Evolutionary conservation across 345 rosid genomes (phyloP).

Genomic region (Carallia pectinifolia): DNA sequence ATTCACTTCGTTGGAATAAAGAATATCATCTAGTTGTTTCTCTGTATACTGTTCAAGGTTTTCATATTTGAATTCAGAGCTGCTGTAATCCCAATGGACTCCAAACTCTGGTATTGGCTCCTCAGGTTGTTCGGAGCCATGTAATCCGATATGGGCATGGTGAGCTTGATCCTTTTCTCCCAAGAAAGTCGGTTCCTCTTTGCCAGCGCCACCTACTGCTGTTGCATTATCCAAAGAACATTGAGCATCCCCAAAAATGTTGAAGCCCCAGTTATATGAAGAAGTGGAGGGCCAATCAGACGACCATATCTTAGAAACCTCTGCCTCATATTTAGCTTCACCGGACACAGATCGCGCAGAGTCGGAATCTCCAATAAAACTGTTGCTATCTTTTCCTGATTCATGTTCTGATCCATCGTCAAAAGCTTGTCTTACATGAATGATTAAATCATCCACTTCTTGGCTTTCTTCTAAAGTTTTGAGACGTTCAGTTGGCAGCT

Average conservation of each 20-base stretch:
- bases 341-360: constrained; percentile 10
- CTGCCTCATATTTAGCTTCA: constrained; percentile 27
- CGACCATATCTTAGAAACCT: constrained; percentile 10
- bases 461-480: constrained; percentile 12
- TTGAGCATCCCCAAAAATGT: constrained; percentile 15
- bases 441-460: constrained; percentile 13
- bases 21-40: constrained; percentile 45
- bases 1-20: constrained; percentile 30
- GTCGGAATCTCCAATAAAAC: constrained; percentile 36
- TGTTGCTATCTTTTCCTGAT: constrained; percentile 51
- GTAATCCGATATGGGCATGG: constrained; percentile 14
- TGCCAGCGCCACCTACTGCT: constrained; percentile 1
- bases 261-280: constrained; percentile 11
- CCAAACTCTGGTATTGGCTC: constrained; percentile 30
- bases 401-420: constrained; percentile 29
- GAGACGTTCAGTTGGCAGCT: constrained; percentile 19
- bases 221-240: constrained; percentile 15
- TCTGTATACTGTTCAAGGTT: constrained; percentile 39
- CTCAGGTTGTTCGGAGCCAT: constrained; percentile 23
- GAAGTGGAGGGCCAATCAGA: constrained; percentile 28
- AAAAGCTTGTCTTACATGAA: constrained; percentile 4
- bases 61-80: constrained; percentile 32
- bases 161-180: constrained; percentile 15
- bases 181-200: constrained; percentile 14
- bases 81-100: constrained; percentile 21